Conservation (phyloP, 2,329 filamentous ascomycete species). For the Aspergillus ruber region DNA sequence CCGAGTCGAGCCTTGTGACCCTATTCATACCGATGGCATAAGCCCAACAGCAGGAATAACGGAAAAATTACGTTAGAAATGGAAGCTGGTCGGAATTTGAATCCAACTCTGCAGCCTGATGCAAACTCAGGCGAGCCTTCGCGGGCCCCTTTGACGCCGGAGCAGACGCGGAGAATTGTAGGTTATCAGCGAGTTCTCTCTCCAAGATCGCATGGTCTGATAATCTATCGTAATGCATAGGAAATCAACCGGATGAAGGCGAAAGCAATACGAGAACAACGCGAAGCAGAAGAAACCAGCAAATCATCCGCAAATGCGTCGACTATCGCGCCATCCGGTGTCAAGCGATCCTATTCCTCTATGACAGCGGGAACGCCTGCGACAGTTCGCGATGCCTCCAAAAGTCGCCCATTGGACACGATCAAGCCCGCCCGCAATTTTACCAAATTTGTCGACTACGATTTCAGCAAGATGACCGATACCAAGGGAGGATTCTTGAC, state of each 20-base stretch:
- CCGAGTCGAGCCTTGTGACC: not conserved
- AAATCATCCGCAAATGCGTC: slow-evolving; percentile 25
- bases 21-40: not conserved
- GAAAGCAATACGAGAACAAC: slow-evolving; percentile 74
- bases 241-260: slow-evolving; percentile 83
- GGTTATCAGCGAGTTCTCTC: not conserved
- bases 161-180: slow-evolving; percentile 55
- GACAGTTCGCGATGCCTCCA: slow-evolving; percentile 58
- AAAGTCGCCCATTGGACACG: slow-evolving; percentile 36
- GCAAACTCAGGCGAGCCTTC: slow-evolving; percentile 36
- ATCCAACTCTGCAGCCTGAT: slow-evolving; percentile 33
- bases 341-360: slow-evolving; percentile 65
- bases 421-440: slow-evolving; percentile 81
- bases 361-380: slow-evolving; percentile 53
- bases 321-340: slow-evolving; percentile 45
- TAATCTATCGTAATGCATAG: slow-evolving; percentile 38
- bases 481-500: slow-evolving; percentile 93
- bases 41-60: no score
- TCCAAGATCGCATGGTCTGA: not conserved
- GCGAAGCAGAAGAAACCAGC: slow-evolving; percentile 55
- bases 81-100: slow-evolving; percentile 10
- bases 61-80: slow-evolving; percentile 2
- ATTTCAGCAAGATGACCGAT: slow-evolving; percentile 96
- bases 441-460: slow-evolving; percentile 91
- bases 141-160: slow-evolving; percentile 50